Base-by-base conservation (phyloP, 805 yeast species). In the Pichia nakasei region DNA sequence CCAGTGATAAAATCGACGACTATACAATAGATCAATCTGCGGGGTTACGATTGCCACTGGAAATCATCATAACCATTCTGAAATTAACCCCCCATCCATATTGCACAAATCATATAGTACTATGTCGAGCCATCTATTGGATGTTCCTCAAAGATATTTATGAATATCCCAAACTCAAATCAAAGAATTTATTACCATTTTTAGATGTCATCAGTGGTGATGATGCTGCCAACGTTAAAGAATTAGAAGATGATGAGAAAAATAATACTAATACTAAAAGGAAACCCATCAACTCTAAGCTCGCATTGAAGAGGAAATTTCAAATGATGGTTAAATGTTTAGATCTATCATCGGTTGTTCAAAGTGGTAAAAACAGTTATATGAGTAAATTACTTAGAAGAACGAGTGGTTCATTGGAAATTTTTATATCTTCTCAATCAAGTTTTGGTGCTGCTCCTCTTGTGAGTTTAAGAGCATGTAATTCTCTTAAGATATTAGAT, bases 371-470 rank as follows among this genome's bases (percentile, higher is more conserved):
- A 59, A 93, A 88, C 62, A 91, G 97, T 5, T 83, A 72, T 60
- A 87, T 91, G 12, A 86, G 97, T 0, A 82, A 85, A 51, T 59
- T 93, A 7, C 66, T 93, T 44, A 76, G 95, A 54, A 70, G 96
- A 35, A 85, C 96, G 43, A 75, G 88, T 9, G 60, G 70, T 18
- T 73, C 70, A 33, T 65, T 93, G 39, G 75, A 78, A 49, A 66
- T 70, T 11, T 88, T 93, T 54, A 74, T 84, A 8, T 96, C 97
- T 0, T 96, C 97, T 3, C 97, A 91, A 58, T 82, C 97, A 27
- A 83, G 94, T 65, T 91, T 93, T 67, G 98, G 98, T 0, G 73
- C 80, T 40, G 84, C 95, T 2, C 97, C 97, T 1, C 65, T 91
- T 51, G 74, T 86, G n/a, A 80, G 94, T 41, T 68, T 93, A 37